Evolutionary conservation across 2,329 filamentous ascomycete species (phyloP).

Genomic region (Sphaerulina populicola): DNA sequence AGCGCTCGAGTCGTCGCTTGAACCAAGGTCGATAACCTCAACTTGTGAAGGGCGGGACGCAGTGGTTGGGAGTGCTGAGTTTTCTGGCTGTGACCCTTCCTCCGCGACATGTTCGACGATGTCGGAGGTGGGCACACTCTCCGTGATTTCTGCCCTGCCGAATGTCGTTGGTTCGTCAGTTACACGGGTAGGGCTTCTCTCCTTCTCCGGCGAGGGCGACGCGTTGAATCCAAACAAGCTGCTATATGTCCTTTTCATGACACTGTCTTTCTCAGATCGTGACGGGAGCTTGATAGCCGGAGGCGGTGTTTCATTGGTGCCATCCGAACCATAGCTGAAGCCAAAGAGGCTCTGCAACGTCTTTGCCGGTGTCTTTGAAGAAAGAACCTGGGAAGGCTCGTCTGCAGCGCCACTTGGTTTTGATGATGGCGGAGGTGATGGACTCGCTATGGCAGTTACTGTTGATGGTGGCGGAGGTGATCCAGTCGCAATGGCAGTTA

Average conservation of each 20-base stretch:
- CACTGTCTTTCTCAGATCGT: conserved; percentile 25
- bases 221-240: conserved; percentile 29
- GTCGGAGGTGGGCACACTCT: not conserved
- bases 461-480: no score
- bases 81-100: conserved; percentile 1
- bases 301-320: conserved; percentile 10
- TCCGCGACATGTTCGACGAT: not conserved
- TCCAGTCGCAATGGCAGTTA: no score
- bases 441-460: not conserved
- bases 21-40: conserved; percentile 24
- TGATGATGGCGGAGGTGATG: not conserved
- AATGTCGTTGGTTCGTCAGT: conserved; percentile 9
- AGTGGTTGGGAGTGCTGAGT: conserved; percentile 3
- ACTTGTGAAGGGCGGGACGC: conserved; percentile 10
- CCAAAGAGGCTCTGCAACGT: conserved; percentile 11
- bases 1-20: conserved; percentile 23
- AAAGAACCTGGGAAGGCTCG: not conserved
- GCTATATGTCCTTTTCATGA: conserved; percentile 27
- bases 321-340: conserved; percentile 19
- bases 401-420: not conserved
- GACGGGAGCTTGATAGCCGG: conserved; percentile 17
- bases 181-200: conserved; percentile 3
- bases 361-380: conserved; percentile 11
- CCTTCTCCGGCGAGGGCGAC: conserved; percentile 23
- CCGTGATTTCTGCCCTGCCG: not conserved